Percentiles rank a stretch among this genome's conserved stretches.
These are phyloP conservation scores for Magnusiomyces paraingens DNA, from an alignment of 1,139 yeast species.

Conservation along the genomic window DNA sequence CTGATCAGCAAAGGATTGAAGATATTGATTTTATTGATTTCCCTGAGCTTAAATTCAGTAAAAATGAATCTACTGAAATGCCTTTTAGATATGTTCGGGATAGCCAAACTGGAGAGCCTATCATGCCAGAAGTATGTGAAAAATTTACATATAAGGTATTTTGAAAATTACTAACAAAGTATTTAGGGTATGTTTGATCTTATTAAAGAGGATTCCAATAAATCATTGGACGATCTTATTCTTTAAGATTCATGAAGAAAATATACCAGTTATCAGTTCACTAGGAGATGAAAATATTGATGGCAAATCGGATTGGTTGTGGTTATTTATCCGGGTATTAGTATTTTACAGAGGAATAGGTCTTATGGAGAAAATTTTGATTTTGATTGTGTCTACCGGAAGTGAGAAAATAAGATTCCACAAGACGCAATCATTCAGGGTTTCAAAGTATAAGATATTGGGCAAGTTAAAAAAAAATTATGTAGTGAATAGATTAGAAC, in stretches of 20 bases:
- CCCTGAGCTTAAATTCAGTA: constrained; percentile 85
- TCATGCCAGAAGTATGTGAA: constrained; percentile 58
- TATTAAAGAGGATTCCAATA: constrained; percentile 67
- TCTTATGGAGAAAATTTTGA: no score
- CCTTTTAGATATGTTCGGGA: constrained; percentile 86
- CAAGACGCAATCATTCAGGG: no score
- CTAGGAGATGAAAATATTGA: no score
- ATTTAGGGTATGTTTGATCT: constrained; percentile 74
- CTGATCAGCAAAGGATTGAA: constrained; percentile 49
- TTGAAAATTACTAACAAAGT: background rate
- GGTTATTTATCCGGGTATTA: no score
- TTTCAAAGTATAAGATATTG: no score
- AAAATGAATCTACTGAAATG: constrained; percentile 93
- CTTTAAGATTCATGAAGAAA: background rate
- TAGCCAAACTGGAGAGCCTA: constrained; percentile 52
- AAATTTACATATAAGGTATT: constrained; percentile 8
- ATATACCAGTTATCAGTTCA: no score
- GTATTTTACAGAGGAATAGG: no score
- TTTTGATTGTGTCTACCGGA: no score
- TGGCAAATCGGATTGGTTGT: no score
- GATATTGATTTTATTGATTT: constrained; percentile 80
- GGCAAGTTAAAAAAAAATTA: no score
- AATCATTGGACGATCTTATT: constrained; percentile 30
- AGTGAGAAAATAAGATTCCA: no score
- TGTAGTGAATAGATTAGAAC: no score